A percentile compares a stretch with the other conserved stretches of the same genome.
phyloP scores from a whole-genome alignment of 306 rosid genomes.

The Purshia tridentata region DNA sequence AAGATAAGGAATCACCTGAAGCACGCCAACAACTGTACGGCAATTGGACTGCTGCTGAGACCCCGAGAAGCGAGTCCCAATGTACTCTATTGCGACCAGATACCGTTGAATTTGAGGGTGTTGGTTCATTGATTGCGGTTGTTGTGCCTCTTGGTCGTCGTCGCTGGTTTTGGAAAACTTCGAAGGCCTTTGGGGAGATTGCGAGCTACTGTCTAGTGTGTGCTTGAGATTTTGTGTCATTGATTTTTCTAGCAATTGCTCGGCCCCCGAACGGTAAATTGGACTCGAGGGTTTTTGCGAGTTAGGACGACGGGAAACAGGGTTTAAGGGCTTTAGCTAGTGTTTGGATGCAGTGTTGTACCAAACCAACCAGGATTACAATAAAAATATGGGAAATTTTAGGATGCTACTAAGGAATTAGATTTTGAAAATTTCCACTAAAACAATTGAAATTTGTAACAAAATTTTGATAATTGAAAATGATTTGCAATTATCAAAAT shows the following conservation, averaged over 20 bases:
- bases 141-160: constrained; percentile 21
- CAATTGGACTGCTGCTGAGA: constrained; percentile 77
- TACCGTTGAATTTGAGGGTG: constrained; percentile 66
- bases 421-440: no score
- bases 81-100: constrained; percentile 76
- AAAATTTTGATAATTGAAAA: no score
- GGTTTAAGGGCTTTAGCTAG: neutral
- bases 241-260: neutral
- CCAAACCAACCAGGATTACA: neutral
- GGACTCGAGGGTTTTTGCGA: neutral
- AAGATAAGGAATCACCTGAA: constrained; percentile 45
- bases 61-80: constrained; percentile 84
- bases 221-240: constrained; percentile 60
- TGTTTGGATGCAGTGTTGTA: neutral
- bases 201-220: constrained; percentile 27
- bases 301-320: neutral
- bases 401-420: no score
- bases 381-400: neutral
- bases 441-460: no score
- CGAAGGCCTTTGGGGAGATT: constrained; percentile 43
- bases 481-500: no score
- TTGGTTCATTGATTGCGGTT: constrained; percentile 38
- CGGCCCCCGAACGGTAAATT: constrained; percentile 2
- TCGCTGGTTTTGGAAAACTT: constrained; percentile 54
- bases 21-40: constrained; percentile 87